Conservation (phyloP, 108 stramenopile species). For the Bacterosira constricta region DNA sequence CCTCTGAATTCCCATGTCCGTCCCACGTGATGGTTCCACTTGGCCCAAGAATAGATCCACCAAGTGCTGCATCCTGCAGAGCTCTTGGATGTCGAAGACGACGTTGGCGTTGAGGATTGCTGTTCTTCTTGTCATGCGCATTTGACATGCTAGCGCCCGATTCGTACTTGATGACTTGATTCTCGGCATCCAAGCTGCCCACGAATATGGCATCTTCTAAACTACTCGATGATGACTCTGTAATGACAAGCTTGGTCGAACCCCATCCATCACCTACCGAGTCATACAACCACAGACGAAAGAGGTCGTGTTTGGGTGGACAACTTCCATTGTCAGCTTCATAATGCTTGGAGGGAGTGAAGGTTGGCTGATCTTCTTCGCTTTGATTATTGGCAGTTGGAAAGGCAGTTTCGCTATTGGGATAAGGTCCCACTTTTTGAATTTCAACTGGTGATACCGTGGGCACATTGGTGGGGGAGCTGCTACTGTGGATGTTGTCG, state of each 20-base stretch:
- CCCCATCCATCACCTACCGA: slow-evolving; percentile 28
- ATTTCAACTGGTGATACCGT: neutral
- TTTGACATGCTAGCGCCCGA: neutral
- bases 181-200: neutral
- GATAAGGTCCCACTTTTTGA: neutral
- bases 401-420: neutral
- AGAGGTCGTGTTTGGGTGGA: slow-evolving; percentile 12
- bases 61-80: no score
- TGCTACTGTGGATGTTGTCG: no score
- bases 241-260: slow-evolving; percentile 22
- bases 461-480: neutral
- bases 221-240: neutral
- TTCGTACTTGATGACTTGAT: slow-evolving; percentile 2
- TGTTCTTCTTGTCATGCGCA: no score
- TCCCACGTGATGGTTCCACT: no score
- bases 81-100: no score
- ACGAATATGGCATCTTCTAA: slow-evolving; percentile 15
- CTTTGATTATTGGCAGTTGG: neutral
- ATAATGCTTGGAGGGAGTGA: slow-evolving; percentile 26
- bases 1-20: no score
- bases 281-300: slow-evolving; percentile 25
- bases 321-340: slow-evolving; percentile 30
- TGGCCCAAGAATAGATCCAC: no score
- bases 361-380: slow-evolving; percentile 11
- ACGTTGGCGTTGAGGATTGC: no score